These are phyloP conservation scores for Didymella pomorum DNA, from an alignment of 2,329 filamentous ascomycete species.

Conservation along the genomic window DNA sequence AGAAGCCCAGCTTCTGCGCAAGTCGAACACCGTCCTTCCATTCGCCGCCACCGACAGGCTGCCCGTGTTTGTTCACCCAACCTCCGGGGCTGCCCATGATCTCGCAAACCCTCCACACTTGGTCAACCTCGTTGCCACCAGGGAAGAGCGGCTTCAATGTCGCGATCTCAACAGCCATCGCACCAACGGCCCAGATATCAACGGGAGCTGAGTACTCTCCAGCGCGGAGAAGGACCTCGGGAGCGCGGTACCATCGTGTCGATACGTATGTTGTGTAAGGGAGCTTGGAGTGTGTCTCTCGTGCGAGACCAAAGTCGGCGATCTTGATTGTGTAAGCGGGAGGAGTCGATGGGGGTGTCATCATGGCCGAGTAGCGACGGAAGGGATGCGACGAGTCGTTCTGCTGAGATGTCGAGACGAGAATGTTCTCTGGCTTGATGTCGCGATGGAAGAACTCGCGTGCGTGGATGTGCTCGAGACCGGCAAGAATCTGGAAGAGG, in stretches of 20 bases:
- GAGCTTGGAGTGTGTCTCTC: slow-evolving; percentile 94
- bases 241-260: slow-evolving; percentile 92
- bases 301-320: slow-evolving; percentile 95
- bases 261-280: slow-evolving; percentile 99
- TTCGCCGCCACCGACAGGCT: slow-evolving; percentile 89
- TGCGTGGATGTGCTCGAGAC: slow-evolving; percentile 95
- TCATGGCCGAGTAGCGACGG: slow-evolving; percentile 88
- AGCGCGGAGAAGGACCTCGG: slow-evolving; percentile 90
- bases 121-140: slow-evolving; percentile 96
- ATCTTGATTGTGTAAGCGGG: slow-evolving; percentile 97
- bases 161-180: slow-evolving; percentile 98
- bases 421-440: slow-evolving; percentile 98
- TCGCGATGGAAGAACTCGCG: slow-evolving; percentile 98
- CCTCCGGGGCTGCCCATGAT: slow-evolving; percentile 99
- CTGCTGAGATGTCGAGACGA: slow-evolving; percentile 88
- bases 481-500: slow-evolving; percentile 94
- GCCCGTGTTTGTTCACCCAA: slow-evolving; percentile 93
- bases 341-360: slow-evolving; percentile 94
- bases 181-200: slow-evolving; percentile 97
- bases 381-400: slow-evolving; percentile 86
- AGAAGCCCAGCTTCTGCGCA: slow-evolving; percentile 96
- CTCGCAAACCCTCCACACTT: slow-evolving; percentile 98
- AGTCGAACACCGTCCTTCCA: slow-evolving; percentile 95
- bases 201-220: slow-evolving; percentile 98
- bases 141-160: slow-evolving; percentile 97